Evolutionary conservation across 2,329 filamentous ascomycete species (phyloP).

Genomic region (Phialemoniopsis sp.): DNA sequence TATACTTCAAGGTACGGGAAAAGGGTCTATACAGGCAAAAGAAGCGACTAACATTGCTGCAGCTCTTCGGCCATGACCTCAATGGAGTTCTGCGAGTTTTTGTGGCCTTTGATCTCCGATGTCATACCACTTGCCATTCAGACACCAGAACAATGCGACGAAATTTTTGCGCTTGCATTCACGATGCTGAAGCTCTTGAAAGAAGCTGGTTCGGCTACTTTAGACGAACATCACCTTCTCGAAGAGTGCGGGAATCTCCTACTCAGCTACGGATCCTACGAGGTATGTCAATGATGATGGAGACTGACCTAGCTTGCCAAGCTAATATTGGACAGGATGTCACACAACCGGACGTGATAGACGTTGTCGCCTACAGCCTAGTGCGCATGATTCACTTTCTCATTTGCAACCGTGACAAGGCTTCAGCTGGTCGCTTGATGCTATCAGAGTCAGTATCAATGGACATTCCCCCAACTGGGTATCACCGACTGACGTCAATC

Average conservation of each 20-base stretch:
- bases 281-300: constrained; percentile 16
- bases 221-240: constrained; percentile 23
- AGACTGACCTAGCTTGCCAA: constrained; percentile 11
- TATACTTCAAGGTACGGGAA: constrained; percentile 6
- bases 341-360: constrained; percentile 28
- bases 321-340: constrained; percentile 23
- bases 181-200: constrained; percentile 34
- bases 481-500: constrained; percentile 4
- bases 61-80: constrained; percentile 21
- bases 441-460: background rate
- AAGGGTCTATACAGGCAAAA: background rate
- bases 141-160: constrained; percentile 31
- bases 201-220: constrained; percentile 19
- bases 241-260: constrained; percentile 15
- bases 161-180: constrained; percentile 38
- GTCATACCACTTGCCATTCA: constrained; percentile 28
- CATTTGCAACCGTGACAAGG: constrained; percentile 13
- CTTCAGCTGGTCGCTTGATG: background rate
- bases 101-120: constrained; percentile 40
- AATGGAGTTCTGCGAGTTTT: constrained; percentile 35
- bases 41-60: constrained; percentile 1
- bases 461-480: background rate
- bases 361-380: constrained; percentile 29
- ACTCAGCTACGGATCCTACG: constrained; percentile 21
- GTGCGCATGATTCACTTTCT: constrained; percentile 26